Base-by-base conservation (phyloP, 1,284 basidiomycete species). In the Malassezia caprae region DNA sequence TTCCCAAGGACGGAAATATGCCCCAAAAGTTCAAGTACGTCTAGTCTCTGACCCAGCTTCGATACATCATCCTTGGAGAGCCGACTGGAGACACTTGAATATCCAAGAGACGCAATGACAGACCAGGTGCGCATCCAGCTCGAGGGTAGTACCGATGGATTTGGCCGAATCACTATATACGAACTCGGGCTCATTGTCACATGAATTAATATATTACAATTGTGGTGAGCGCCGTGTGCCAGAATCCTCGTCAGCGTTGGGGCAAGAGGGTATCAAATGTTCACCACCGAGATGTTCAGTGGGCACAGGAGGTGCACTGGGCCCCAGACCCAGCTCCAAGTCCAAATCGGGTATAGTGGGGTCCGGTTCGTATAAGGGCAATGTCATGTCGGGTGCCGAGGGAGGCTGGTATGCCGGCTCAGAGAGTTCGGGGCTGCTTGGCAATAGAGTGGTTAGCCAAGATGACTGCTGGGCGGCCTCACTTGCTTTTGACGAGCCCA, bases 71-170 rank as follows among this genome's bases (percentile, higher is more conserved):
- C 37, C 11, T 39, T 39, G 37, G 19, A 39, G 19, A 39, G 37
- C 19, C 19, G 21, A 11, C 37, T 39, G 6, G n/a, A 19, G 3
- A 19, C 17, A 4, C 37, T 21, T 19, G 37, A 19, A 2, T 39
- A 39, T 39, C 19, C 37, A 19, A 10, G 2, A 5, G 19, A 39
- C n/a, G 19, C 21, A 11, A 21, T 19, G 8, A 21, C 37, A 11
- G 37, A 39, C 3, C 37, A 39, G 37, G 37, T 39, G 8, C 37
- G 37, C 37, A 39, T 48, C 23, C 50, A 44, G 13, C 19, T 57
- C 21, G 55, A 52, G 4, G 55, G 55, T 12, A 57, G 55, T n/a
- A 57, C 55, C 15, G 55, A 57, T 43, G 49, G 44, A 15, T 57
- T 52, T 37, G 55, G 55, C 3, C 55, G 55, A 8, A 21, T 57